phyloP scores from a whole-genome alignment of 805 yeast genomes.

The Pichia insulana region DNA sequence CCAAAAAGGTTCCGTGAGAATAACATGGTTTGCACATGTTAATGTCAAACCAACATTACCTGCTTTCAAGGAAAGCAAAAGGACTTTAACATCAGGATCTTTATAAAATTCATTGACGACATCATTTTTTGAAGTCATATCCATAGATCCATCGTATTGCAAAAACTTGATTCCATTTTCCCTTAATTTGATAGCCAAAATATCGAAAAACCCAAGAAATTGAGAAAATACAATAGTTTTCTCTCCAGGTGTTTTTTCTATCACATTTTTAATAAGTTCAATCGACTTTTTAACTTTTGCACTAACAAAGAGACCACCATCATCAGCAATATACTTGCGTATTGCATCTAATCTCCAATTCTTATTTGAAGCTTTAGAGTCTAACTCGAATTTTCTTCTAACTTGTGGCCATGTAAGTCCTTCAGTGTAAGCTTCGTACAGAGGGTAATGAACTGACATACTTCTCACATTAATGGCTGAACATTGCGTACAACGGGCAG shows the following conservation, averaged over 20 bases:
- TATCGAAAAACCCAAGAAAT: slow-evolving; percentile 70
- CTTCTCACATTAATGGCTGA: slow-evolving; percentile 29
- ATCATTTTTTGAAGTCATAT: slow-evolving; percentile 52
- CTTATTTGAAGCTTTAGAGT: slow-evolving; percentile 18
- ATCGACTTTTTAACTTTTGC: slow-evolving; percentile 63
- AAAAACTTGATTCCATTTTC: slow-evolving; percentile 40
- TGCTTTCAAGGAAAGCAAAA: slow-evolving; percentile 78
- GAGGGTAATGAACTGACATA: slow-evolving; percentile 35
- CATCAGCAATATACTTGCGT: slow-evolving; percentile 24
- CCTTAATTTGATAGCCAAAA: slow-evolving; percentile 46
- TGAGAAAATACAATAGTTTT: slow-evolving; percentile 81
- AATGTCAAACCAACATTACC: slow-evolving; percentile 93
- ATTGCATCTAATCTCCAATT: slow-evolving; percentile 22
- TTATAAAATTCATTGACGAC: slow-evolving; percentile 57
- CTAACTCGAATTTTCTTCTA: slow-evolving; percentile 17
- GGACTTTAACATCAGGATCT: slow-evolving; percentile 42
- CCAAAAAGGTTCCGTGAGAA: slow-evolving; percentile 95
- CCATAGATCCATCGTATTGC: slow-evolving; percentile 81
- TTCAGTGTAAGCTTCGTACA: slow-evolving; percentile 42
- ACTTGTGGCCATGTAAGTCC: slow-evolving; percentile 19
- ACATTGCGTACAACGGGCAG: slow-evolving; percentile 53
- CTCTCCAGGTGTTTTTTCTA: slow-evolving; percentile 45
- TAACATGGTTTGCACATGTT: slow-evolving; percentile 90
- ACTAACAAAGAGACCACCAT: slow-evolving; percentile 45
- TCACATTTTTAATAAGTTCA: slow-evolving; percentile 45